A percentile compares a stretch with the other conserved stretches of the same genome.
Evolutionary conservation across 2,329 filamentous ascomycete genomes (phyloP).

Genomic region (Apiospora sp.): DNA sequence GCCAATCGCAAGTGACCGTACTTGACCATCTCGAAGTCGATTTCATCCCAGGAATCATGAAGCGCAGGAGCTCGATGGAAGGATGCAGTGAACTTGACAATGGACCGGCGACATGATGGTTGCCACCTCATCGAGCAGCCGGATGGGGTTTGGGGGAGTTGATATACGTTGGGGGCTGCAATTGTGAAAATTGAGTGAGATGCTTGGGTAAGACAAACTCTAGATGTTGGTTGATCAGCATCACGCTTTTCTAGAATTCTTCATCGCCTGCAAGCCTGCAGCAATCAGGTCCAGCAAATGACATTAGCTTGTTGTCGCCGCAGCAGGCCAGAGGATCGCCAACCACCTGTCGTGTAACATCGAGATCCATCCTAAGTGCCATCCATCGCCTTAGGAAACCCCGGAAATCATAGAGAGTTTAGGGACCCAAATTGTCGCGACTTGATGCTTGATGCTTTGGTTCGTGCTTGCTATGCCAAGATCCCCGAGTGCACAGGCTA

Average conservation of each 20-base stretch:
- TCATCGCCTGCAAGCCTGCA: background rate
- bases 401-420: too few relatives aligned
- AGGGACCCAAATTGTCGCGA: background rate
- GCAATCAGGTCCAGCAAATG: too few relatives aligned
- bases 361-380: background rate
- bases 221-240: background rate
- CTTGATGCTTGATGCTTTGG: background rate
- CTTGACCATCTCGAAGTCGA: background rate
- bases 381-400: background rate
- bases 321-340: background rate
- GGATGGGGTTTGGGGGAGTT: background rate
- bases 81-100: background rate
- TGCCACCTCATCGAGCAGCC: background rate
- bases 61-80: background rate
- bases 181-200: background rate
- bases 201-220: background rate
- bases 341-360: background rate
- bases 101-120: background rate
- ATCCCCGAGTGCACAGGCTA: background rate
- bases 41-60: background rate
- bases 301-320: too few relatives aligned
- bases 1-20: background rate
- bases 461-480: conserved; percentile 8
- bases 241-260: background rate
- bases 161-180: background rate